Evolutionary conservation across 345 rosid genomes (phyloP).

Genomic region (Aethionema arabicum): DNA sequence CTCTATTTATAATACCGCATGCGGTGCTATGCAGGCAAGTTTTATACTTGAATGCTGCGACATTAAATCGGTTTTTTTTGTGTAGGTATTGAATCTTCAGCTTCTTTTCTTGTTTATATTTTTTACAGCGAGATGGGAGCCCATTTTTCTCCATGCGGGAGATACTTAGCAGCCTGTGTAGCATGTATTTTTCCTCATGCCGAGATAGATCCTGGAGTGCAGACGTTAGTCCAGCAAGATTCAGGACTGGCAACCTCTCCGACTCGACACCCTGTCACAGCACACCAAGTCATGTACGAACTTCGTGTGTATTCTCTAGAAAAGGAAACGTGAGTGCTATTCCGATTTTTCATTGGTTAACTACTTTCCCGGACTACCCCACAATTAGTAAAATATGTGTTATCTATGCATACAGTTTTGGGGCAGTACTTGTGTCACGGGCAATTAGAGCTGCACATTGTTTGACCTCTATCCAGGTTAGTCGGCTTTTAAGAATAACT

Average conservation of each 20-base stretch:
- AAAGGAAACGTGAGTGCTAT: slow-evolving; percentile 61
- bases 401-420: slow-evolving; percentile 45
- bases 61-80: slow-evolving; percentile 14
- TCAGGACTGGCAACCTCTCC: slow-evolving; percentile 86
- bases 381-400: not conserved
- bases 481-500: not conserved
- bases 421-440: slow-evolving; percentile 61
- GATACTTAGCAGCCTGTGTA: slow-evolving; percentile 94
- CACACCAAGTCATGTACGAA: slow-evolving; percentile 92
- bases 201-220: slow-evolving; percentile 83
- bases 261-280: slow-evolving; percentile 89
- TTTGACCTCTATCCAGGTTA: slow-evolving; percentile 71
- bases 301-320: slow-evolving; percentile 95
- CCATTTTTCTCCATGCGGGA: slow-evolving; percentile 99
- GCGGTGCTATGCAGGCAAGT: slow-evolving; percentile 95
- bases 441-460: slow-evolving; percentile 77
- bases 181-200: slow-evolving; percentile 81
- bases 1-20: slow-evolving; percentile 75
- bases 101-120: slow-evolving; percentile 7
- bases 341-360: not conserved
- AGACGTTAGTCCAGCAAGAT: slow-evolving; percentile 61
- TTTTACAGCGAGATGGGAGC: slow-evolving; percentile 97
- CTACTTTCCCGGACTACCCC: not conserved
- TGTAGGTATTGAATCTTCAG: slow-evolving; percentile 5
- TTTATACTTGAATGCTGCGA: slow-evolving; percentile 9